A percentile compares a stretch with the other conserved stretches of the same genome.
Conservation (phyloP, 2,329 filamentous ascomycete species). For the Claviceps pusilla region DNA sequence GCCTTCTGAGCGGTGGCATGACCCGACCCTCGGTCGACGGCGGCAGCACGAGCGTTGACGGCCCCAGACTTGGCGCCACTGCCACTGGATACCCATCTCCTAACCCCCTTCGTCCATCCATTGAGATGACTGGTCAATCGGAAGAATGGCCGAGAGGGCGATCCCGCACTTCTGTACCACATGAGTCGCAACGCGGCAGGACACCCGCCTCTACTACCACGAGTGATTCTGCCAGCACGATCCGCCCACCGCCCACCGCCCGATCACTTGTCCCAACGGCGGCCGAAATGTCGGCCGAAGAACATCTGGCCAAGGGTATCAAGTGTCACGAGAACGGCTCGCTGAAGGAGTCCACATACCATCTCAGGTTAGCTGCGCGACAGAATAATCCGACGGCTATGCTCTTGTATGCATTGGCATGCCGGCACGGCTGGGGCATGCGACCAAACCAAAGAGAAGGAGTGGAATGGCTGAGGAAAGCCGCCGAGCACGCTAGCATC, state of each 20-base stretch:
- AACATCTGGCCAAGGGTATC: conserved; percentile 82
- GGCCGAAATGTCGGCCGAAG: conserved; percentile 63
- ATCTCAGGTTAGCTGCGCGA: conserved; percentile 75
- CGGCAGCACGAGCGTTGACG: conserved; percentile 35
- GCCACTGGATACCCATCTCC: conserved; percentile 29
- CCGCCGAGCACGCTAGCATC: conserved; percentile 66
- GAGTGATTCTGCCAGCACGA: conserved; percentile 40
- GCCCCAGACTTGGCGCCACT: conserved; percentile 16
- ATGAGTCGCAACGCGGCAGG: conserved; percentile 26
- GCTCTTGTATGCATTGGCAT: conserved; percentile 89
- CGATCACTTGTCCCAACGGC: conserved; percentile 37
- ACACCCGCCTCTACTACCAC: conserved; percentile 34
- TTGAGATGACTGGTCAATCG: conserved; percentile 27
- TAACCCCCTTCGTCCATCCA: conserved; percentile 28
- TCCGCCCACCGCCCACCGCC: conserved; percentile 25
- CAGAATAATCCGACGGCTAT: conserved; percentile 83
- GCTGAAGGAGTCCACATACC: conserved; percentile 88
- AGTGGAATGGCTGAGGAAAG: conserved; percentile 81
- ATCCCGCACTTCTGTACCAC: conserved; percentile 20
- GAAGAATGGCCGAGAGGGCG: conserved; percentile 36
- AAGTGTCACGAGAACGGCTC: conserved; percentile 77
- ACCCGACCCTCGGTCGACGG: conserved; percentile 34
- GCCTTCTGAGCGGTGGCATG: conserved; percentile 16
- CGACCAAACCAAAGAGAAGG: conserved; percentile 79
- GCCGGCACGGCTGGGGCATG: conserved; percentile 96